A percentile compares a stretch with the other conserved stretches of the same genome.
Conservation (phyloP, 148 eudicot species). For the Rhododendron kiyosumense region DNA sequence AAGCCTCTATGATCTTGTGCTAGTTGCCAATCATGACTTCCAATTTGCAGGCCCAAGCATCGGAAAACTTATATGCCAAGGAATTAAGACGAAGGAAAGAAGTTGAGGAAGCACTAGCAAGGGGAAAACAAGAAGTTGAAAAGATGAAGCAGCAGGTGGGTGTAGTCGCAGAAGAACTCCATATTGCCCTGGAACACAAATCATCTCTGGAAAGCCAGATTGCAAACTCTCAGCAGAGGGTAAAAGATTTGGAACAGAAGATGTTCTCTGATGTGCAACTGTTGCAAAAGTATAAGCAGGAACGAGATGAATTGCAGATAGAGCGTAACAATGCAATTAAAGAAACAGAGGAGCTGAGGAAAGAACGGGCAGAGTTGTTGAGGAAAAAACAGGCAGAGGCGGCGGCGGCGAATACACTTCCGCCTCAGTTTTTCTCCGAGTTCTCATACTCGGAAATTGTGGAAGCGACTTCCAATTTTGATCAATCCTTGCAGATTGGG, state of each 20-base stretch:
- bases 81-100: conserved; percentile 50
- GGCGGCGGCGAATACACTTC: conserved; percentile 30
- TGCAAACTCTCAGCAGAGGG: conserved; percentile 30
- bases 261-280: conserved; percentile 57
- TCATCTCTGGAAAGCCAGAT: conserved; percentile 46
- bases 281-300: conserved; percentile 62
- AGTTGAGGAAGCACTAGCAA: conserved; percentile 46
- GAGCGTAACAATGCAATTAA: conserved; percentile 60
- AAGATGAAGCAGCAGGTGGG: conserved; percentile 31
- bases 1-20: not conserved
- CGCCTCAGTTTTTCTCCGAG: conserved; percentile 43
- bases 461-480: conserved; percentile 60
- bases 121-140: conserved; percentile 45
- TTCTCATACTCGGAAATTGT: conserved; percentile 64
- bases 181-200: conserved; percentile 39
- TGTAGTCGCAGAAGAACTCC: conserved; percentile 38
- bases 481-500: conserved; percentile 48
- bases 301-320: conserved; percentile 54
- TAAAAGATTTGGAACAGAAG: conserved; percentile 59
- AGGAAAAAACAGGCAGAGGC: conserved; percentile 14
- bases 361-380: not conserved
- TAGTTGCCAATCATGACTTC: not conserved
- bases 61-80: conserved; percentile 45
- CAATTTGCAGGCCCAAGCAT: conserved; percentile 26
- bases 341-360: conserved; percentile 25